Base-by-base conservation (phyloP, 2,329 filamentous ascomycete genomes). In the Sporothrix brunneoviolacea region DNA sequence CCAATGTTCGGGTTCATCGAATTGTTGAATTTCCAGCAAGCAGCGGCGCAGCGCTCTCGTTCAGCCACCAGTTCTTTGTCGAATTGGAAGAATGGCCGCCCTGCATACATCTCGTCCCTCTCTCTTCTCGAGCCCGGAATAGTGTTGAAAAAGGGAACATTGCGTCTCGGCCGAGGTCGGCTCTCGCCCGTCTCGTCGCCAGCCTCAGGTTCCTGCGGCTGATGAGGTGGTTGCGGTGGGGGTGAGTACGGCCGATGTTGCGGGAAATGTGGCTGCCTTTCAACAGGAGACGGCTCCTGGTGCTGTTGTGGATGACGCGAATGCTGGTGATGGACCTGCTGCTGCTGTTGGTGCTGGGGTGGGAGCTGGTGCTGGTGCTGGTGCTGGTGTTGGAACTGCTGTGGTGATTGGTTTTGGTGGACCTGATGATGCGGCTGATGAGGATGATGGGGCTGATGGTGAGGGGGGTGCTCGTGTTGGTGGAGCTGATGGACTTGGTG, bases 81-180 rank as follows among this genome's bases (percentile, higher is more conserved):
- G 56, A 85, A 91, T 7, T 88, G 87, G 54, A 83, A 83, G 67
- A 89, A 97, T n/a, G 81, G 77, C 36, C 86, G 77, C 12, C 88
- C 88, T 28, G 76, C 75, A 15, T 95, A 71, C 91, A 97, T 97
- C 64, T 93, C 89, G 54, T 94, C 86, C 67, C 93, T 93, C 63
- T 95, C 88, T 1, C 83, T 60, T 58, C 68, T 58, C 10, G 60
- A 60, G 2, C 58, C 55, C 1, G 64, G 48, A 39, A 53, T 48
- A 4, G 50, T 57, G 36, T 59, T 81, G 77, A 21, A 76, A 77
- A 42, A 83, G 64, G 2, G 80, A 75, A 33, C 80, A 66, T 60
- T 80, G 77, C n/a, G 79, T 77, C n/a, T 76, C 74, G 41, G 74
- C 2, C 41, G 18, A 8, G 15, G 3, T 7, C 48, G 55, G 9